Evolutionary conservation across 345 rosid species (phyloP).

Genomic region (Eucalyptus camaldulensis): DNA sequence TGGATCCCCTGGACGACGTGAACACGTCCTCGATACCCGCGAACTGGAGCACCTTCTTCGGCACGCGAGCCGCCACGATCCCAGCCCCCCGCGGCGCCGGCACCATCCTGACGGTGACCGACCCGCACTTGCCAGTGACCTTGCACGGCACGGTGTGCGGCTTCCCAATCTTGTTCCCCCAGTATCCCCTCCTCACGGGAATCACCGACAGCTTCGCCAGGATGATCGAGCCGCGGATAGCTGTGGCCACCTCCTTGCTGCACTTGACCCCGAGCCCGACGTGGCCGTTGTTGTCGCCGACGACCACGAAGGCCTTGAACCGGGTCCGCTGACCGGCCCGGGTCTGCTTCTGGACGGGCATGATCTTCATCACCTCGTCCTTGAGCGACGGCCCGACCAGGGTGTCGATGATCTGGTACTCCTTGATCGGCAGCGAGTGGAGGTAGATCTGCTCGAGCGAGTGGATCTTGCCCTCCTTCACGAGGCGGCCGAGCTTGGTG

Average conservation of each 20-base stretch:
- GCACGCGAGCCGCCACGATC: constrained; percentile 80
- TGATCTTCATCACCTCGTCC: constrained; percentile 95
- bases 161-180: constrained; percentile 74
- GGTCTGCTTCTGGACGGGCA: constrained; percentile 88
- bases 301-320: constrained; percentile 69
- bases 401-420: constrained; percentile 67
- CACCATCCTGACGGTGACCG: constrained; percentile 66
- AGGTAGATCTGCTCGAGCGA: constrained; percentile 68
- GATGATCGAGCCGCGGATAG: constrained; percentile 53
- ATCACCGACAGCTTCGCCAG: constrained; percentile 57
- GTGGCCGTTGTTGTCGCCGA: constrained; percentile 53
- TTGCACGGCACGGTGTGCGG: constrained; percentile 69
- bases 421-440: constrained; percentile 83
- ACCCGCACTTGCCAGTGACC: constrained; percentile 69
- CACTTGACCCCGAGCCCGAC: constrained; percentile 71
- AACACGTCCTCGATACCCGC: constrained; percentile 82
- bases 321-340: constrained; percentile 70
- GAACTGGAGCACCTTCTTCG: constrained; percentile 80
- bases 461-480: constrained; percentile 26
- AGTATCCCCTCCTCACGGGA: constrained; percentile 66
- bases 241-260: constrained; percentile 63
- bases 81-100: constrained; percentile 83
- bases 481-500: constrained; percentile 87
- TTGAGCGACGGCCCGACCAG: constrained; percentile 67
- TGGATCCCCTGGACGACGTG: constrained; percentile 74